phyloP scores from a whole-genome alignment of 345 rosid species.

The Clarkia xantiana region DNA sequence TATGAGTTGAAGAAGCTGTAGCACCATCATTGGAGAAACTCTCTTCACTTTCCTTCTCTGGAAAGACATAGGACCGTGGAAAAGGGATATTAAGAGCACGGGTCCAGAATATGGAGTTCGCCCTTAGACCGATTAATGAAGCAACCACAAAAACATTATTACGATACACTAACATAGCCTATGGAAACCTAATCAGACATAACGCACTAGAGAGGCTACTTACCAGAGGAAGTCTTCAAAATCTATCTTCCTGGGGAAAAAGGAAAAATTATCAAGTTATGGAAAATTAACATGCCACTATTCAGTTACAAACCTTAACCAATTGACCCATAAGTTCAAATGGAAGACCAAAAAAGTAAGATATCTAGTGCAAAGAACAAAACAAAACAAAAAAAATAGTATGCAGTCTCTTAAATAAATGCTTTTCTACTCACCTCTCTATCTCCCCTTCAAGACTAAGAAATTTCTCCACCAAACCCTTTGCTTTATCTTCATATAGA shows the following conservation, averaged over 20 bases:
- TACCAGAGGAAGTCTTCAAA: slow-evolving; percentile 92
- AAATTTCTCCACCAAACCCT: slow-evolving; percentile 61
- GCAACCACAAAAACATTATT: background rate
- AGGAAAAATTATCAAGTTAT: slow-evolving; percentile 2
- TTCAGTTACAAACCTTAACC: no score
- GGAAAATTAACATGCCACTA: background rate
- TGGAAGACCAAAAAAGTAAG: no score
- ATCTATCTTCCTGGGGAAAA: slow-evolving; percentile 41
- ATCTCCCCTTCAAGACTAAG: slow-evolving; percentile 49
- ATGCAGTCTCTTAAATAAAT: background rate
- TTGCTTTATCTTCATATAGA: slow-evolving; percentile 53
- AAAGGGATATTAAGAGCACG: slow-evolving; percentile 92
- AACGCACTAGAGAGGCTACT: slow-evolving; percentile 8
- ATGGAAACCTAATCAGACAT: background rate
- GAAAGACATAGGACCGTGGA: slow-evolving; percentile 78
- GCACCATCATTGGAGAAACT: slow-evolving; percentile 6
- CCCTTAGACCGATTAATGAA: slow-evolving; percentile 36
- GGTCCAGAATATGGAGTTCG: slow-evolving; percentile 87
- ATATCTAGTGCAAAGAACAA: no score
- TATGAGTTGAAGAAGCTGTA: slow-evolving; percentile 10
- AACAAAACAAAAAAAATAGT: no score
- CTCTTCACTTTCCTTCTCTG: slow-evolving; percentile 23
- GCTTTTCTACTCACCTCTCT: slow-evolving; percentile 30
- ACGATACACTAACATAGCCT: background rate
- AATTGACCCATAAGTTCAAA: no score